Evolutionary conservation across 2,329 filamentous ascomycete genomes (phyloP), one percentile per base, ranked within the genome.

Genomic region (Gremmenia infestans): DNA sequence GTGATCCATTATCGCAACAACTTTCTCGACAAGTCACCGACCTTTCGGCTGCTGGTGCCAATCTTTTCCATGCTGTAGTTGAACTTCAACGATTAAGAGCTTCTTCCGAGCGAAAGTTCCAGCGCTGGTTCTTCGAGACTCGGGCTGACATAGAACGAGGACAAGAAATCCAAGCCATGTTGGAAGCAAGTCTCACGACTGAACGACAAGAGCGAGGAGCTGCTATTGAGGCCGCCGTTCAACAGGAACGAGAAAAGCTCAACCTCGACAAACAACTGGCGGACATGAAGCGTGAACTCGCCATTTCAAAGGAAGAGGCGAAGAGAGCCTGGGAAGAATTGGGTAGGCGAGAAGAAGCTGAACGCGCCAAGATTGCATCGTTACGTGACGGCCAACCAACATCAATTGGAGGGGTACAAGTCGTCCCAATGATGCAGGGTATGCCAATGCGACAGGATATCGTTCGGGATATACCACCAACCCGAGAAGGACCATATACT

Each of bases 71-170:
- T 71, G 94, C 94, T 9, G 92, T 99, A 0, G 94, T 99, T 3
- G 94, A 99, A 72, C 77, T 99, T 47, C 94, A 99, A 71, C 86
- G 94, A 32, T 79, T 99, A 25, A 88, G 94, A 45, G 94, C 94
- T 39, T 96, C 91, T 54, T 97, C 93, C 0, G 94, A 99, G 72
- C 86, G 94, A 61, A 97, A 97, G 71, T 99, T 99, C 66, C 94
- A 99, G 73, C 83, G 94, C 50, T 99, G 94, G 94, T 97, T 97
- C 74, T 96, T 96, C 65, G 94, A 99, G 71, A 96, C 92, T 7
- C 82, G 92, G 51, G 82, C 87, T 35, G 92, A 97, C 63, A 84
- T 96, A 62, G 94, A 97, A 74, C 85, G 88, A 28, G 81, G 86
- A 50, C 87, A 89, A 63, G 94, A 97, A 72, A 79, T 88, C 39